Conservation (phyloP, 768 basidiomycete species). For the Postia placenta region DNA sequence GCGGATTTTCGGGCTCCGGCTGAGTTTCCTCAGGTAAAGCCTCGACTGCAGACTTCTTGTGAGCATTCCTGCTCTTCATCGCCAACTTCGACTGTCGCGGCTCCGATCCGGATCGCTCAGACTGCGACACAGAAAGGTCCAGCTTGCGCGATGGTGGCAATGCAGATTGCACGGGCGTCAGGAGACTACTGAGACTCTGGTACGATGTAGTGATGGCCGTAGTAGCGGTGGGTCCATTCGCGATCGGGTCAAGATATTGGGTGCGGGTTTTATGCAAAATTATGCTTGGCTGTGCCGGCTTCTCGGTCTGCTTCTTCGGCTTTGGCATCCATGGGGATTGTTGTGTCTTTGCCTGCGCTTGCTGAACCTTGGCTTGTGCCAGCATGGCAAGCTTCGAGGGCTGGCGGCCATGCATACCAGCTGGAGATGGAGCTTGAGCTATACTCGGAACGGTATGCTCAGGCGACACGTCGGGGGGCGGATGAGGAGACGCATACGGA, state of each 20-base stretch:
- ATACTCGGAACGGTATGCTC: background rate
- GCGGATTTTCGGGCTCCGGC: conserved; percentile 38
- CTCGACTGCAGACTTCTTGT: conserved; percentile 35
- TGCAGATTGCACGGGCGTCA: conserved; percentile 17
- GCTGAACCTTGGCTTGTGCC: conserved; percentile 63
- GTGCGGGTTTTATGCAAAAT: conserved; percentile 46
- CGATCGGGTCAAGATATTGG: conserved; percentile 70
- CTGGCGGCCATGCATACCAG: conserved; percentile 8
- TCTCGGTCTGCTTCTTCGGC: conserved; percentile 14
- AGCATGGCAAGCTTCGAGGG: conserved; percentile 74
- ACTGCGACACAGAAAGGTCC: background rate
- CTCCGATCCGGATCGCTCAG: conserved; percentile 9
- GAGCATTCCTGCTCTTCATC: conserved; percentile 60
- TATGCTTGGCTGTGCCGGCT: conserved; percentile 16
- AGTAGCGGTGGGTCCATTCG: conserved; percentile 78
- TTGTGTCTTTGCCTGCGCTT: conserved; percentile 49
- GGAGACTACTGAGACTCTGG: conserved; percentile 62
- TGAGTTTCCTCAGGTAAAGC: conserved; percentile 30
- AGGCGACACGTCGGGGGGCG: background rate
- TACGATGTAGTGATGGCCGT: conserved; percentile 82
- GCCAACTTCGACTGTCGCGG: conserved; percentile 67
- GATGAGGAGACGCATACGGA: too few relatives aligned
- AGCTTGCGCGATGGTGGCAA: conserved; percentile 22
- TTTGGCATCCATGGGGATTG: conserved; percentile 22
- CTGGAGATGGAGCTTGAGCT: background rate